These are phyloP conservation scores for Xylaria sp. DNA, from an alignment of 2,329 filamentous ascomycete species.

Conservation along the genomic window DNA sequence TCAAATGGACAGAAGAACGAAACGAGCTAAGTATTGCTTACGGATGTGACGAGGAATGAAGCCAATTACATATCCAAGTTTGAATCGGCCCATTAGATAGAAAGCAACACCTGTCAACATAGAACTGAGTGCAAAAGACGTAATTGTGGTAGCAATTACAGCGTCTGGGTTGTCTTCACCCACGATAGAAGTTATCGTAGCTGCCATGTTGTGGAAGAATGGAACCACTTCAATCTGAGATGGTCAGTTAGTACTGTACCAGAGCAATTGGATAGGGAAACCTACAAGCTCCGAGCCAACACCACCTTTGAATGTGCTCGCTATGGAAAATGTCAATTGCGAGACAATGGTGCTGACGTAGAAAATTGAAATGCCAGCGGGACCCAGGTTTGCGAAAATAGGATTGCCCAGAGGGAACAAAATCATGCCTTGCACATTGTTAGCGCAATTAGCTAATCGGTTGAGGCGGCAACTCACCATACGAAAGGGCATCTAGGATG, in stretches of 20 bases:
- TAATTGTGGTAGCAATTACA: conserved; percentile 93
- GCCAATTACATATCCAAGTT: conserved; percentile 90
- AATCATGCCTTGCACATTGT: conserved; percentile 76
- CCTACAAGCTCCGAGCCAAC: conserved; percentile 91
- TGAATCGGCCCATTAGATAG: conserved; percentile 87
- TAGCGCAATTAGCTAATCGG: conserved; percentile 19
- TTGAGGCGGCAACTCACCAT: conserved; percentile 63
- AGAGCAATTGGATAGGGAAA: conserved; percentile 32
- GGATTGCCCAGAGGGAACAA: conserved; percentile 90
- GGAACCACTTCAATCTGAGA: conserved; percentile 91
- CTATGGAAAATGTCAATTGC: conserved; percentile 87
- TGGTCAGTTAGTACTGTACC: conserved; percentile 38
- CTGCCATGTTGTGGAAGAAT: conserved; percentile 99
- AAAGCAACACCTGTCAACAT: conserved; percentile 92
- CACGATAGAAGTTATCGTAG: conserved; percentile 81
- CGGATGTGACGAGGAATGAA: conserved; percentile 95
- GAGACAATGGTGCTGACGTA: conserved; percentile 97
- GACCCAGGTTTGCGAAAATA: conserved; percentile 85
- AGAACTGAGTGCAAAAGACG: conserved; percentile 89
- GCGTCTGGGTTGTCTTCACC: conserved; percentile 84
- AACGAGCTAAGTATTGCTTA: not conserved
- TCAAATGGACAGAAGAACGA: not conserved
- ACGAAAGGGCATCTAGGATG: conserved; percentile 92
- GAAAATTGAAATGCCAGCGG: conserved; percentile 97
- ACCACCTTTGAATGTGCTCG: conserved; percentile 89